A percentile compares a stretch with the other conserved stretches of the same genome.
phyloP scores from a whole-genome alignment of 202 grass and related monocot species.

The Zizania palustris region DNA sequence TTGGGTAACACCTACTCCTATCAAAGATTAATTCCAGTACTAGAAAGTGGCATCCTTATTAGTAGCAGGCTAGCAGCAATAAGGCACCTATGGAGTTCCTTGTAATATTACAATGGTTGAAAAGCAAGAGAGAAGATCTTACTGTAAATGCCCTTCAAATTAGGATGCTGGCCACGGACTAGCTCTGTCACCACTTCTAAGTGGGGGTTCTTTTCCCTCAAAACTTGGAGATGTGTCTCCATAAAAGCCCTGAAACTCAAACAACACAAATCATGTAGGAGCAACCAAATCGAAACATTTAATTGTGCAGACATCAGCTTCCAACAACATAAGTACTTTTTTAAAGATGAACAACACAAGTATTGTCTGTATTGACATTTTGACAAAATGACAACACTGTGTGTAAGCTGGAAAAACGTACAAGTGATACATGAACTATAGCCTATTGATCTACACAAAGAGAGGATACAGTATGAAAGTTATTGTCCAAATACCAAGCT shows the following conservation, averaged over 20 bases:
- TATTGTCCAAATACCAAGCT: not conserved
- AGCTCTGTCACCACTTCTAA: slow-evolving; percentile 76
- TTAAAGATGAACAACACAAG: too few species aligned
- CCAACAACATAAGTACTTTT: not conserved
- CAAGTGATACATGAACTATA: not conserved
- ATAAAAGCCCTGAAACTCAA: slow-evolving; percentile 78
- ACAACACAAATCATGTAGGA: not conserved
- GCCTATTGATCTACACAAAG: not conserved
- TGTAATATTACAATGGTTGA: not conserved
- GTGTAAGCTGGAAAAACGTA: not conserved
- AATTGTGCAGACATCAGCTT: not conserved
- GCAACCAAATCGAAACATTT: not conserved
- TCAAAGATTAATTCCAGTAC: slow-evolving; percentile 3
- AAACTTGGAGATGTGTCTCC: slow-evolving; percentile 69
- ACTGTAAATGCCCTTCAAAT: slow-evolving; percentile 94
- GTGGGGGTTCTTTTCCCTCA: slow-evolving; percentile 86
- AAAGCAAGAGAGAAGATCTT: slow-evolving; percentile 43
- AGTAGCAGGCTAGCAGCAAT: slow-evolving; percentile 1
- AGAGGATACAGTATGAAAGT: not conserved
- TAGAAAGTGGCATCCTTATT: not conserved
- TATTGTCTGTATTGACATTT: too few species aligned
- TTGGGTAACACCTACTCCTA: not conserved
- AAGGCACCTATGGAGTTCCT: not conserved
- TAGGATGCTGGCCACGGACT: slow-evolving; percentile 82
- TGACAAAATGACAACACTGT: not conserved